These are phyloP conservation scores for Priceomyces carsonii DNA, from an alignment of 805 yeast species.

Conservation along the genomic window DNA sequence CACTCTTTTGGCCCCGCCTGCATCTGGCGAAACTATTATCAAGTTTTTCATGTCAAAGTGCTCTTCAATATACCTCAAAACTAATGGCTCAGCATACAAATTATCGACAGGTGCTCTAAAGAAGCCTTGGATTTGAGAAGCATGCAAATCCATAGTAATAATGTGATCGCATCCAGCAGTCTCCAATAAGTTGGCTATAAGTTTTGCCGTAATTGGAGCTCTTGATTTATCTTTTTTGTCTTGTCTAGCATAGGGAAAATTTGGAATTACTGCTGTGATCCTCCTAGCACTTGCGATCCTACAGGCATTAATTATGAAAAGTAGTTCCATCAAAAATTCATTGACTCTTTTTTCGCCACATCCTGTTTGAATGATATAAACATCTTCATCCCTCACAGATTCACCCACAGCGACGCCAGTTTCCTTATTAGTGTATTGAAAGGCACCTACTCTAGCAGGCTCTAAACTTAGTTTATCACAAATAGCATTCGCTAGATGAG, in stretches of 20 bases:
- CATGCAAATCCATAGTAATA: constrained; percentile 84
- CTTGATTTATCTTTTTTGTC: constrained; percentile 83
- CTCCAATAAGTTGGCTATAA: constrained; percentile 78
- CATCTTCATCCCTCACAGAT: constrained; percentile 83
- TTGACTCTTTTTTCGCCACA: constrained; percentile 74
- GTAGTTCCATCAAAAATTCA: constrained; percentile 70
- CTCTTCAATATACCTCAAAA: constrained; percentile 71
- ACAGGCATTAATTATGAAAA: constrained; percentile 81
- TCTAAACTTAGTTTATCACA: constrained; percentile 64
- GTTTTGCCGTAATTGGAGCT: constrained; percentile 83
- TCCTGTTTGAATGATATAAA: constrained; percentile 77
- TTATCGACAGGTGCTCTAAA: constrained; percentile 83
- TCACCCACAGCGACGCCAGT: constrained; percentile 80
- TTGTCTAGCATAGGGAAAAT: constrained; percentile 87
- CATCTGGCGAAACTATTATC: constrained; percentile 84
- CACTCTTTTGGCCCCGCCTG: constrained; percentile 91
- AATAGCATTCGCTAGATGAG: constrained; percentile 74
- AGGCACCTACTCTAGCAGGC: constrained; percentile 74
- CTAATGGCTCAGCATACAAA: constrained; percentile 81
- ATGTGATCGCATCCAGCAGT: constrained; percentile 88
- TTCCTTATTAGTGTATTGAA: constrained; percentile 84
- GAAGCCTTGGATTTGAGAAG: constrained; percentile 88
- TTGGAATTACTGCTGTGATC: constrained; percentile 80
- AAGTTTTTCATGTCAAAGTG: constrained; percentile 57
- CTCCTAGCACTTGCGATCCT: constrained; percentile 81